Base-by-base conservation (phyloP, 371 early-diverging fungal species). In the Fennellomyces sp. region DNA sequence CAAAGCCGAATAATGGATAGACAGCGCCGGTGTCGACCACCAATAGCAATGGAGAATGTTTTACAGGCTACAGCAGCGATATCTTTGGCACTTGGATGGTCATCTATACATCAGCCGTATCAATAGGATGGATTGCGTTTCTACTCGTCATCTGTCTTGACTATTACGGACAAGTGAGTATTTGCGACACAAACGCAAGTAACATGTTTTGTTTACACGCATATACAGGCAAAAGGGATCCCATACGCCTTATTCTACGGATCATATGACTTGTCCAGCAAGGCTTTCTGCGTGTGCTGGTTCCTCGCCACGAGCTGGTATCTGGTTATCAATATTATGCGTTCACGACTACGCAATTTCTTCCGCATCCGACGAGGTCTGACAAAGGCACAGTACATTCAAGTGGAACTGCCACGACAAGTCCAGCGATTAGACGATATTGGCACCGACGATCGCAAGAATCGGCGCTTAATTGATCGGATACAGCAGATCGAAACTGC, bases 221-320 rank as follows among this genome's bases (percentile, higher is more conserved):
- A 75, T 72, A 85, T 62, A 78, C 74, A 23, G 76, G 67, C n/a
- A 66, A 86, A 56, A 52, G 69, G 28, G 60, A 75, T 15, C 60
- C 60, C 29, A 61, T 60, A 15, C 73, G 68, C 50, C 59, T 66
- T 23, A 69, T 85, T 10, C 84, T 88, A 59, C 73, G 78, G 47
- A 66, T 82, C 60, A 81, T 45, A 83, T 19, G 81, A 85, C 52
- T 65, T 80, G 28, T 81, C 86, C 2, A 84, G 84, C 48, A 71
- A 77, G 23, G 82, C 85, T 33, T 90, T 89, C 56, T 82, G 86
- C 51, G 75, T 86, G n/a, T 73, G 87, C 23, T 91, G 92, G 92
- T 87, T 87, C 49, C 45, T 89, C 51, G 67, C 82, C 6, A 80
- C 80, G 1, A 64, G 86, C 23, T 90, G 90, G 92, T 80, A 89